These are phyloP conservation scores for Filobasidium floriforme DNA, from an alignment of 768 basidiomycete species.

Conservation along the genomic window DNA sequence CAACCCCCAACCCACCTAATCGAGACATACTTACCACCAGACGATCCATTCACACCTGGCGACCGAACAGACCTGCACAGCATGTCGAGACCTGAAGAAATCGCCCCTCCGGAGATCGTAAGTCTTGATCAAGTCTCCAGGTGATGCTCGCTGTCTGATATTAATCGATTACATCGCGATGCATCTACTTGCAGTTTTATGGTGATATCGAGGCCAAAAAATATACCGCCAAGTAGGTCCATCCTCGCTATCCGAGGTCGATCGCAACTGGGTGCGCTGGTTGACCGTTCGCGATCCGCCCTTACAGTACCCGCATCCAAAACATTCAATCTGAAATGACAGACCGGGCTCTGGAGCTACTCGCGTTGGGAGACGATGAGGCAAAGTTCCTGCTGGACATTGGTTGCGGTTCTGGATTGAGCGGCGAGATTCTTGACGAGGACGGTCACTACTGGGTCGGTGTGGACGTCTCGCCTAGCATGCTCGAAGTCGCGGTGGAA, in stretches of 20 bases:
- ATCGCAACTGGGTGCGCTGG: not conserved
- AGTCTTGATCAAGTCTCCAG: constrained; percentile 32
- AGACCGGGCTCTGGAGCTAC: constrained; percentile 81
- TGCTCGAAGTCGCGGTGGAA: constrained; percentile 96
- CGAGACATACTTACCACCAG: no score
- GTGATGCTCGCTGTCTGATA: constrained; percentile 10
- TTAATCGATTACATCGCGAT: not conserved
- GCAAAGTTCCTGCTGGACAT: constrained; percentile 86
- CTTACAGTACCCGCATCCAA: constrained; percentile 77
- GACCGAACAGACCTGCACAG: constrained; percentile 4
- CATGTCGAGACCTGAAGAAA: constrained; percentile 82
- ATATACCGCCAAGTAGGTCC: constrained; percentile 81
- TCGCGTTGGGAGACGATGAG: constrained; percentile 69
- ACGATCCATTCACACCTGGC: no score
- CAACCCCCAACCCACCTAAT: no score
- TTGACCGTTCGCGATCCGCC: not conserved
- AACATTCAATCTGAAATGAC: constrained; percentile 98
- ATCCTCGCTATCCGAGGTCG: constrained; percentile 8
- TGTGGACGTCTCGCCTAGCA: constrained; percentile 88
- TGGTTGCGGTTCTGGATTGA: constrained; percentile 93
- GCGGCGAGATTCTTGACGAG: constrained; percentile 92
- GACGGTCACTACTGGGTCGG: constrained; percentile 90
- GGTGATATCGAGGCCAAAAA: constrained; percentile 90
- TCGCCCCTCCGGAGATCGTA: constrained; percentile 87
- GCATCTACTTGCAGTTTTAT: constrained; percentile 66